These are phyloP conservation scores for Coemansia brasiliensis DNA, from an alignment of 192 early-diverging fungal species.

Conservation along the genomic window DNA sequence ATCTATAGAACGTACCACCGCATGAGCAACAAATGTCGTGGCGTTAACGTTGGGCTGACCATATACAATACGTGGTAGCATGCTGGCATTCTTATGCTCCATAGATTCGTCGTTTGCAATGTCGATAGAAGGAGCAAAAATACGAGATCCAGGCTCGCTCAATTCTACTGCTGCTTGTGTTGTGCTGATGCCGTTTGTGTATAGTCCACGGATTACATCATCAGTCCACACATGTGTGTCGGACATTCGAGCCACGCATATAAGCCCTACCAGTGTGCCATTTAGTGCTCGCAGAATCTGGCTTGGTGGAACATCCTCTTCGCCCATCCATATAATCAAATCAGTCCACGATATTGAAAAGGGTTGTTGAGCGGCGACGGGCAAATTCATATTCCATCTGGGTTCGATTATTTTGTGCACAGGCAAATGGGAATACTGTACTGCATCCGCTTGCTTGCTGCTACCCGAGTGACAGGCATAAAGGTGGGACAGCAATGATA, in stretches of 20 bases:
- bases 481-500: slow-evolving; percentile 73
- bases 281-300: slow-evolving; percentile 84
- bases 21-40: slow-evolving; percentile 65
- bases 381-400: slow-evolving; percentile 59
- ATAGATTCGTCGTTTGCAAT: too few relatives aligned
- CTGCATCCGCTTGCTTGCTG: neutral
- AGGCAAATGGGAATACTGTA: neutral
- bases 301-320: slow-evolving; percentile 73
- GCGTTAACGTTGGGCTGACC: slow-evolving; percentile 28
- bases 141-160: slow-evolving; percentile 37
- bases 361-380: slow-evolving; percentile 60
- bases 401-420: neutral
- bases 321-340: slow-evolving; percentile 67
- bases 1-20: slow-evolving; percentile 68
- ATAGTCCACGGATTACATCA: slow-evolving; percentile 19
- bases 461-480: slow-evolving; percentile 26
- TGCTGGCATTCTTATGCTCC: too few relatives aligned
- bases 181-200: slow-evolving; percentile 25
- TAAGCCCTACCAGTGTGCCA: slow-evolving; percentile 78
- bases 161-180: slow-evolving; percentile 29
- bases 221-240: slow-evolving; percentile 34
- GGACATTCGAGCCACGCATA: slow-evolving; percentile 45
- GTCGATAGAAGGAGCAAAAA: neutral
- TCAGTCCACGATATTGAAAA: slow-evolving; percentile 63
- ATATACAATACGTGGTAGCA: slow-evolving; percentile 49